Evolutionary conservation across 306 rosid genomes (phyloP).

Genomic region (Cucurbita maxima): DNA sequence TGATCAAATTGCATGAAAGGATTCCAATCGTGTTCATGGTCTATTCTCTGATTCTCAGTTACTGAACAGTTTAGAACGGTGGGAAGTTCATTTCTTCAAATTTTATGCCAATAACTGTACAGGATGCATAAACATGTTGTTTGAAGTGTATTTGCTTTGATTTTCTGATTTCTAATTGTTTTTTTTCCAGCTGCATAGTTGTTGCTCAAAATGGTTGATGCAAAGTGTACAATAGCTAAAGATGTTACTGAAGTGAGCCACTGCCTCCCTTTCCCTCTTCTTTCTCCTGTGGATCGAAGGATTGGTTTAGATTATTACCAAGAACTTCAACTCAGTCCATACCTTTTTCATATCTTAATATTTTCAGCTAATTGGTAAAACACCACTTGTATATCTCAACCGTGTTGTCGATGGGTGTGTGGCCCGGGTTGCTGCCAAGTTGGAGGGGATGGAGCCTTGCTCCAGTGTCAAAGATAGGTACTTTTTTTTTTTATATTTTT

Average conservation of each 20-base stretch:
- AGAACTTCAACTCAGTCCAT: not conserved
- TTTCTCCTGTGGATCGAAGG: not conserved
- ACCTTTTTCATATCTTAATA: not conserved
- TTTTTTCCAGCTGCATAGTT: constrained; percentile 18
- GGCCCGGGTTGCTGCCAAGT: constrained; percentile 66
- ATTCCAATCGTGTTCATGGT: not conserved
- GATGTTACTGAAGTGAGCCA: constrained; percentile 71
- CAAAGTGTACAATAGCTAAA: constrained; percentile 52
- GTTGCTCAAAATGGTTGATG: constrained; percentile 48
- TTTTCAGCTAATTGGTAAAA: constrained; percentile 59
- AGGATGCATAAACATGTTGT: not conserved
- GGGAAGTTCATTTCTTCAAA: not conserved
- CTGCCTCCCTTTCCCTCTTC: not conserved
- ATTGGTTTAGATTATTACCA: not conserved
- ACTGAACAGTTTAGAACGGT: not conserved
- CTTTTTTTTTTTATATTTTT: constrained; percentile 4
- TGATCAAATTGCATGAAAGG: not conserved
- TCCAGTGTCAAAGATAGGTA: constrained; percentile 94
- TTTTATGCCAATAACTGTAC: not conserved
- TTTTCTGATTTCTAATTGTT: not conserved
- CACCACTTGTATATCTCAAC: constrained; percentile 82
- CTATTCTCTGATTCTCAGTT: not conserved
- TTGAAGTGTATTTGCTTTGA: not conserved
- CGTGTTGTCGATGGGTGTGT: constrained; percentile 63
- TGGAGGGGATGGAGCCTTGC: constrained; percentile 96